Evolutionary conservation across 192 early-diverging fungal species (phyloP).

Genomic region (Backusella australiensis): DNA sequence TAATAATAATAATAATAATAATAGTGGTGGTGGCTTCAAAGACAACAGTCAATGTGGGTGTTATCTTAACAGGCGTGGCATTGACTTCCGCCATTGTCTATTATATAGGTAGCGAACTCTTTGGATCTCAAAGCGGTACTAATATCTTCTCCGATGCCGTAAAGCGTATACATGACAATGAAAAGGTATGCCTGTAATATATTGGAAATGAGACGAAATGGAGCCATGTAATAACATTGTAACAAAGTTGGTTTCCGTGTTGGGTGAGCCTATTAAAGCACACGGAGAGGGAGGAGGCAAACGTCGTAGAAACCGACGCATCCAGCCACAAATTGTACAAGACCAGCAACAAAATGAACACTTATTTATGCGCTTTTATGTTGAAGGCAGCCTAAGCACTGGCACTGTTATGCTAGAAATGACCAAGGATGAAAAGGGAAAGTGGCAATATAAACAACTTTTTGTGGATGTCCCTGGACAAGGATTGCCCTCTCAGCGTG

Average conservation of each 20-base stretch:
- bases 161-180: conserved; percentile 43
- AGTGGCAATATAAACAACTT: conserved; percentile 52
- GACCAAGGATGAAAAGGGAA: conserved; percentile 41
- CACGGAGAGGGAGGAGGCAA: conserved; percentile 30
- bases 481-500: conserved; percentile 38
- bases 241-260: conserved; percentile 8
- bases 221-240: too few relatives aligned
- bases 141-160: conserved; percentile 53
- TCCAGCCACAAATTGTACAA: conserved; percentile 43
- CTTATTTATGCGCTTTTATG: conserved; percentile 51
- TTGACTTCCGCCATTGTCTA: conserved; percentile 45
- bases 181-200: conserved; percentile 13
- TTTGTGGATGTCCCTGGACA: conserved; percentile 55
- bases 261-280: conserved; percentile 42
- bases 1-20: neutral
- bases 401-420: conserved; percentile 52
- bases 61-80: conserved; percentile 44
- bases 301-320: conserved; percentile 13
- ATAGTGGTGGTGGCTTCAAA: conserved; percentile 53
- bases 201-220: too few relatives aligned
- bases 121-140: conserved; percentile 49
- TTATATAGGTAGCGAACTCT: conserved; percentile 43
- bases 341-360: conserved; percentile 46
- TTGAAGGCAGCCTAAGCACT: conserved; percentile 47
- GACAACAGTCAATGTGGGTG: conserved; percentile 44